A percentile compares a stretch with the other conserved stretches of the same genome.
Conservation (phyloP, 1,139 yeast species). For the Taphrina communis region DNA sequence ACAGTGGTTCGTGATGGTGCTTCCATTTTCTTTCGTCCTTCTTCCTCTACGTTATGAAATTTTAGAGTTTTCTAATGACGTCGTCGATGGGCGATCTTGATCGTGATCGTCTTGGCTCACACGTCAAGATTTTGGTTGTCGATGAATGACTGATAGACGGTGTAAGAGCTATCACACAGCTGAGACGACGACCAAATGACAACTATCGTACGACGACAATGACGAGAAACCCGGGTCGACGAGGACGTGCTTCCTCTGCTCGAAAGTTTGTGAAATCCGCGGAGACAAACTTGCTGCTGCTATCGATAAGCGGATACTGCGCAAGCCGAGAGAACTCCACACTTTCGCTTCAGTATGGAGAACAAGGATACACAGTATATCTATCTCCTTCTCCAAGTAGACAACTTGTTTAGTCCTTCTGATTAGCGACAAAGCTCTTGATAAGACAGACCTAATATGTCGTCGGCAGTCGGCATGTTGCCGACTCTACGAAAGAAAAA, state of each 20-base stretch:
- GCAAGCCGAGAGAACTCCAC: conserved; percentile 7
- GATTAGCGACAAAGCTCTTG: not conserved
- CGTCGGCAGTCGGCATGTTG: conserved; percentile 23
- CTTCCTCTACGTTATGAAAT: not conserved
- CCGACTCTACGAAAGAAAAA: conserved; percentile 34
- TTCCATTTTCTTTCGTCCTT: conserved; percentile 6
- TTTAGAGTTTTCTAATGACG: conserved; percentile 2
- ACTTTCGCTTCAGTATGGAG: not conserved
- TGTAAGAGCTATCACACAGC: too few relatives aligned
- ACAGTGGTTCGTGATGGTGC: conserved; percentile 32
- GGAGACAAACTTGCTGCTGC: conserved; percentile 3
- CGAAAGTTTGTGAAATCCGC: conserved; percentile 1
- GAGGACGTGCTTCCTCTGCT: not conserved
- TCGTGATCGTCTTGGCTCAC: too few relatives aligned
- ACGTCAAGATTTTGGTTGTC: too few relatives aligned
- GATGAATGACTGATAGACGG: too few relatives aligned
- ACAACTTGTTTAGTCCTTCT: too few relatives aligned
- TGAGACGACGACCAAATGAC: not conserved
- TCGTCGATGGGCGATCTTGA: not conserved
- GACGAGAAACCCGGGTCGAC: not conserved
- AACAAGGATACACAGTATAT: too few relatives aligned
- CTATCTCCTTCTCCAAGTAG: too few relatives aligned
- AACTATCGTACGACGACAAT: too few relatives aligned
- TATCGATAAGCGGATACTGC: conserved; percentile 9
- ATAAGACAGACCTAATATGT: conserved; percentile 3